phyloP scores from a whole-genome alignment of 108 stramenopile genomes.

The Pelagomonas calceolata region DNA sequence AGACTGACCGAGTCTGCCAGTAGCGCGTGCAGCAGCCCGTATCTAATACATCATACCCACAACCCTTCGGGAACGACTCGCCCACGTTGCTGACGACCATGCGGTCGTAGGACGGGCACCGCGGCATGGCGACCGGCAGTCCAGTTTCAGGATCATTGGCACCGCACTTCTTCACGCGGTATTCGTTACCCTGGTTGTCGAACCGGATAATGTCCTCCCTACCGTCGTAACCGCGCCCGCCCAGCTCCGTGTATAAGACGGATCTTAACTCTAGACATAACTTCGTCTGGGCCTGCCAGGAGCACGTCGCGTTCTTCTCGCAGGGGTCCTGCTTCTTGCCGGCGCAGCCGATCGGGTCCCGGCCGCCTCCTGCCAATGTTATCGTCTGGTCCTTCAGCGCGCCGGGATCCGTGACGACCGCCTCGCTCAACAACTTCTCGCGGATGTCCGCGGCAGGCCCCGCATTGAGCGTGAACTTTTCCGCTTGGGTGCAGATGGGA shows the following conservation, averaged over 20 bases:
- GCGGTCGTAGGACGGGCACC: slow-evolving; percentile 37
- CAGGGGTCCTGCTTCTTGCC: slow-evolving; percentile 40
- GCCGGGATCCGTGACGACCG: slow-evolving; percentile 19
- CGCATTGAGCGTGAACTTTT: slow-evolving; percentile 46
- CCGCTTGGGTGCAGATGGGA: slow-evolving; percentile 71
- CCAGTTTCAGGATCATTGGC: too few species aligned
- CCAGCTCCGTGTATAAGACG: slow-evolving; percentile 18
- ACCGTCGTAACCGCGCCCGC: too few species aligned
- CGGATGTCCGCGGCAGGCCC: slow-evolving; percentile 10
- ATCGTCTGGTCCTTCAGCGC: background rate
- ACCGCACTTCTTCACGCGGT: too few species aligned
- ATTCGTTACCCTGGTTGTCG: too few species aligned
- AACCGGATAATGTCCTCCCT: too few species aligned
- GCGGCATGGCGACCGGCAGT: background rate
- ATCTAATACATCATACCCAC: slow-evolving; percentile 57
- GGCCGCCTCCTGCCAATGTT: background rate
- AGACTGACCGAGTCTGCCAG: too few species aligned
- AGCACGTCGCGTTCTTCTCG: slow-evolving; percentile 39
- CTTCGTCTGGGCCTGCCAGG: too few species aligned
- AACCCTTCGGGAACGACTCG: slow-evolving; percentile 56
- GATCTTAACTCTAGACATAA: too few species aligned
- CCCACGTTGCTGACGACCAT: slow-evolving; percentile 47
- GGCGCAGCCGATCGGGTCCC: slow-evolving; percentile 42
- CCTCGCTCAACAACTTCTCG: too few species aligned
- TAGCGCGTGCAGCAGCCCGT: slow-evolving; percentile 55